Conservation (phyloP, 202 grass and related monocot genomes). For the Dendrocalamus latiflorus region DNA sequence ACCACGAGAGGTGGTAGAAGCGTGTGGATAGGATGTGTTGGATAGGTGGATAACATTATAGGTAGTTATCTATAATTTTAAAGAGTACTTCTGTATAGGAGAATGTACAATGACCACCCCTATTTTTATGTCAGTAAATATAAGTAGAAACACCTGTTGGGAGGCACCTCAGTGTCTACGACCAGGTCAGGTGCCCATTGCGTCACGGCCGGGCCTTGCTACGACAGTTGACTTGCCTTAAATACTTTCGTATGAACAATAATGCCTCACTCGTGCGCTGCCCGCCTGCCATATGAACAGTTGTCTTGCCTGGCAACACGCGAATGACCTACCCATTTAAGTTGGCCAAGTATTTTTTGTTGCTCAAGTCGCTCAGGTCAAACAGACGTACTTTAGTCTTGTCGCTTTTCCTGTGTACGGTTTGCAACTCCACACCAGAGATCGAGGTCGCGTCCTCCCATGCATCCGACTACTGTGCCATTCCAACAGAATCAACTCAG, state of each 20-base stretch:
- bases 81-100: too few species aligned
- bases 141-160: too few species aligned
- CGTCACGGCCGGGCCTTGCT: background rate
- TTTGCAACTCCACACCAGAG: background rate
- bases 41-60: too few species aligned
- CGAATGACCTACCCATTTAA: constrained; percentile 8
- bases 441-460: background rate
- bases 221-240: background rate
- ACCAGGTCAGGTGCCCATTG: background rate
- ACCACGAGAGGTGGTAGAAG: too few species aligned
- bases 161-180: too few species aligned
- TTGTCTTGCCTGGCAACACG: background rate
- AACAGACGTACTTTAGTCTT: background rate
- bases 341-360: background rate
- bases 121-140: too few species aligned
- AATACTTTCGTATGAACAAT: background rate
- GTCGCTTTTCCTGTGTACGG: background rate
- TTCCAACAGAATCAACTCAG: too few species aligned
- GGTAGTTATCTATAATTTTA: too few species aligned
- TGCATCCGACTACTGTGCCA: background rate
- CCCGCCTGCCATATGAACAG: background rate
- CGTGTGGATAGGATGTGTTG: too few species aligned
- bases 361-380: background rate
- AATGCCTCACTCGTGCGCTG: background rate
- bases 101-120: too few species aligned